These are phyloP conservation scores for Lentinula sp. DNA, from an alignment of 768 basidiomycete species.

Conservation along the genomic window DNA sequence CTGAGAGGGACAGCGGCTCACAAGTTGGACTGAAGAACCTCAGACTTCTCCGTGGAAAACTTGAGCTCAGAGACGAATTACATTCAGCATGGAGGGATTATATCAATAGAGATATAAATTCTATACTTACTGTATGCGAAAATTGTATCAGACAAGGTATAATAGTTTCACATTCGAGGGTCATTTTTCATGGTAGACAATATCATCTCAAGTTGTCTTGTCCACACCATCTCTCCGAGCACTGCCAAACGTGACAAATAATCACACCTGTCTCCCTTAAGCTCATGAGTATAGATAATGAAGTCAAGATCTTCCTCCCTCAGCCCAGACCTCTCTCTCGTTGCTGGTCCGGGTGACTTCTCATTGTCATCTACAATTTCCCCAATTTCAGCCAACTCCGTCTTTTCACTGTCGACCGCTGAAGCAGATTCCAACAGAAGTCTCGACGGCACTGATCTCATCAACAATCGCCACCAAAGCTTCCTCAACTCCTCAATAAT, in stretches of 20 bases:
- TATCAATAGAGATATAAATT: no score
- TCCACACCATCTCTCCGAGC: neutral
- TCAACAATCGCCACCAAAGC: constrained; percentile 3
- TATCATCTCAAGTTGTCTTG: neutral
- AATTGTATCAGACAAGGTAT: no score
- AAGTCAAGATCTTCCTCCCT: neutral
- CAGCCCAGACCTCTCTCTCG: neutral
- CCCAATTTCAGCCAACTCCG: neutral
- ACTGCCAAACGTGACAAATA: neutral
- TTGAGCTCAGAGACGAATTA: no score
- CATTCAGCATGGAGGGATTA: no score
- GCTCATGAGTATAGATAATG: neutral
- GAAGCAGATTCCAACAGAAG: neutral
- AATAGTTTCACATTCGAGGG: neutral
- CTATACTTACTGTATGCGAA: neutral
- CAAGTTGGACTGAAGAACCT: no score
- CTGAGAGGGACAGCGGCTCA: no score
- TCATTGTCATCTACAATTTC: neutral
- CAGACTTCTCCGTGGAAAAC: no score
- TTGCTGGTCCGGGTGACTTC: neutral
- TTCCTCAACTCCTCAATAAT: constrained; percentile 1
- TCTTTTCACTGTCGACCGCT: neutral
- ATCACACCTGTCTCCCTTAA: neutral
- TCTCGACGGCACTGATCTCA: neutral
- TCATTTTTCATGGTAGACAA: neutral